Evolutionary conservation across 1,284 basidiomycete species (phyloP).

Genomic region (Phellopilus nigrolimitatus): DNA sequence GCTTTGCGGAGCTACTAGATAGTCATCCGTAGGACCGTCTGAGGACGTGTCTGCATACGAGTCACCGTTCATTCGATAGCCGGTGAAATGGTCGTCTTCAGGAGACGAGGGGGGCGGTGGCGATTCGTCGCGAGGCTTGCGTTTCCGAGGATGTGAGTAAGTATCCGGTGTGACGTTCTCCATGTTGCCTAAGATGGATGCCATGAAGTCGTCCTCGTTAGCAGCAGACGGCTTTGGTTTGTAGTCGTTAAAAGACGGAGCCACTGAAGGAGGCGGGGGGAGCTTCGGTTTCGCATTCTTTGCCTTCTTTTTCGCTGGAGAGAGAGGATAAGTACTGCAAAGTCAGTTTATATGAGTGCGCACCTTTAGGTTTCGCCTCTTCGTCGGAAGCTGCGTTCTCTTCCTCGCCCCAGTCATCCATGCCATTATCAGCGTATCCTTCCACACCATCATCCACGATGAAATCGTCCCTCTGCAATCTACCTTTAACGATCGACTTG

Average conservation of each 20-base stretch:
- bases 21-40: constrained; percentile 50
- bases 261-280: constrained; percentile 44
- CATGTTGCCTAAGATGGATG: constrained; percentile 64
- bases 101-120: constrained; percentile 23
- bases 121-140: constrained; percentile 48
- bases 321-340: background rate
- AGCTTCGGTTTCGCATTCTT: constrained; percentile 38
- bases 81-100: constrained; percentile 21
- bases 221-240: constrained; percentile 68
- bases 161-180: constrained; percentile 42
- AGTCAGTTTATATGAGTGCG: constrained; percentile 41
- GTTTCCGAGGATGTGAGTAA: constrained; percentile 47
- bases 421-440: constrained; percentile 94
- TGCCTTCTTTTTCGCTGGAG: constrained; percentile 33
- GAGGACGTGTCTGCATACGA: constrained; percentile 44
- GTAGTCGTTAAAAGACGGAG: constrained; percentile 70
- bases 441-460: constrained; percentile 90
- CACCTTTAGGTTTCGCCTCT: constrained; percentile 29
- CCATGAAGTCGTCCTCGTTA: constrained; percentile 86
- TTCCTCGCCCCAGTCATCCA: constrained; percentile 82
- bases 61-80: constrained; percentile 29
- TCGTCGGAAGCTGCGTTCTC: constrained; percentile 39
- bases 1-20: constrained; percentile 36
- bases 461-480: constrained; percentile 92
- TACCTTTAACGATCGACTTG: constrained; percentile 75